Conservation (phyloP, 495 filamentous ascomycete genomes). For the Neurospora sp. region DNA sequence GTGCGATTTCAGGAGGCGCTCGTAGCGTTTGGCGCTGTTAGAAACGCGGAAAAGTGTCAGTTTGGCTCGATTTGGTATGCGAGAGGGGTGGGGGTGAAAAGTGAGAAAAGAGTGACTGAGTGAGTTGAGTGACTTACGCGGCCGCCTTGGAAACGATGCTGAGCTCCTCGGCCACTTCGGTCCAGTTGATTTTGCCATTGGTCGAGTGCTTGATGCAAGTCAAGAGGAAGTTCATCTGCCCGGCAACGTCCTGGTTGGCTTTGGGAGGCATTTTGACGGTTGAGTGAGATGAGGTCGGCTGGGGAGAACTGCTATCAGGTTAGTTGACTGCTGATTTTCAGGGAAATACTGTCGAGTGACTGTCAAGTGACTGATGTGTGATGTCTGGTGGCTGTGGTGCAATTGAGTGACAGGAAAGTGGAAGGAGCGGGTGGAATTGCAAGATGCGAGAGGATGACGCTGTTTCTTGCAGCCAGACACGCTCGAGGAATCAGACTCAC, state of each 20-base stretch:
- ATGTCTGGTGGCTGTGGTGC: not conserved
- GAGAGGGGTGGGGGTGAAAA: not conserved
- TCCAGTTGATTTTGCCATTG: conserved; percentile 51
- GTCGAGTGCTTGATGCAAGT: conserved; percentile 50
- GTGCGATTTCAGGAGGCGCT: conserved; percentile 51
- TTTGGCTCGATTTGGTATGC: not conserved
- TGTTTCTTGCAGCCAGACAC: not conserved
- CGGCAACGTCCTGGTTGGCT: conserved; percentile 28
- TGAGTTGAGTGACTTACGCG: conserved; percentile 45
- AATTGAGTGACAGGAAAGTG: not conserved
- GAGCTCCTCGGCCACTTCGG: conserved; percentile 51
- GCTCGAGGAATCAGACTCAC: not conserved
- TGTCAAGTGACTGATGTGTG: not conserved
- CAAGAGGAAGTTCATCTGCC: conserved; percentile 54
- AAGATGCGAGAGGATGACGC: not conserved
- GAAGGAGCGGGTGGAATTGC: not conserved
- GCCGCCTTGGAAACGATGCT: conserved; percentile 52
- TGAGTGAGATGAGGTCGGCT: not conserved
- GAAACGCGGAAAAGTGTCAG: not conserved
- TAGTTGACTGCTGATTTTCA: not conserved
- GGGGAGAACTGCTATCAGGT: not conserved
- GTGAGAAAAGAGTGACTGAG: not conserved
- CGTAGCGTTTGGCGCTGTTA: conserved; percentile 42
- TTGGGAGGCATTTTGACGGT: conserved; percentile 36
- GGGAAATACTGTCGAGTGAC: not conserved